Evolutionary conservation across 495 filamentous ascomycete species (phyloP).

Genomic region (Hyaloscypha bicolor): DNA sequence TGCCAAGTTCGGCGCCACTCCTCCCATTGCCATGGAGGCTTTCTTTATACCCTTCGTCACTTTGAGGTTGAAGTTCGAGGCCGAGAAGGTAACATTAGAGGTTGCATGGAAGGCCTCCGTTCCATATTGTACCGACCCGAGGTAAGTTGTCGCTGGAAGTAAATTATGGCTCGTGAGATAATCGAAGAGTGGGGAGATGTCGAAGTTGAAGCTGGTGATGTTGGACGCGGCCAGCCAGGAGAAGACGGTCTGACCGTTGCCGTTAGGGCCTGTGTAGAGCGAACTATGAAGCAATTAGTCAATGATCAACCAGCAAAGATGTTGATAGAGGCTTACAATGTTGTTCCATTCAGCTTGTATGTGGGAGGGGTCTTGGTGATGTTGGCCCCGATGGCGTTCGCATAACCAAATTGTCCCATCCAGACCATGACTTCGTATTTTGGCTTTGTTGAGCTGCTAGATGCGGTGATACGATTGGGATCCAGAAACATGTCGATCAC

Average conservation of each 20-base stretch:
- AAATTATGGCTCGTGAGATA: constrained; percentile 8
- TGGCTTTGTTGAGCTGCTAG: constrained; percentile 10
- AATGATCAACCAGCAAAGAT: not conserved
- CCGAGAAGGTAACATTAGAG: constrained; percentile 28
- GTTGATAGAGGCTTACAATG: constrained; percentile 11
- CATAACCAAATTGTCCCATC: constrained; percentile 21
- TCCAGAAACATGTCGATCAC: constrained; percentile 30
- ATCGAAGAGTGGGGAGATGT: not conserved
- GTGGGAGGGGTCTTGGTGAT: constrained; percentile 12
- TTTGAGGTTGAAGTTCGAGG: constrained; percentile 8
- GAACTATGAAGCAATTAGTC: constrained; percentile 9
- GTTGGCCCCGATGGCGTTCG: constrained; percentile 21
- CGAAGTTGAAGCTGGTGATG: constrained; percentile 20
- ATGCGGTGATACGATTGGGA: not conserved
- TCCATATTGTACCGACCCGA: constrained; percentile 29
- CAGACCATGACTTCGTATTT: constrained; percentile 31
- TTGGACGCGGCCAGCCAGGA: constrained; percentile 26
- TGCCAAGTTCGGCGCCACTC: not conserved
- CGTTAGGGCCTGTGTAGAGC: constrained; percentile 23
- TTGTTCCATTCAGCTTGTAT: constrained; percentile 10
- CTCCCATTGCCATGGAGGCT: not conserved
- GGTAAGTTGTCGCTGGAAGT: constrained; percentile 5
- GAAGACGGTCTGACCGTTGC: constrained; percentile 20
- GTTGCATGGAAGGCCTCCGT: constrained; percentile 26
- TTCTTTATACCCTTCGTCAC: not conserved